phyloP scores from a whole-genome alignment of 139 green algal species.

The Chloropicon primus region DNA sequence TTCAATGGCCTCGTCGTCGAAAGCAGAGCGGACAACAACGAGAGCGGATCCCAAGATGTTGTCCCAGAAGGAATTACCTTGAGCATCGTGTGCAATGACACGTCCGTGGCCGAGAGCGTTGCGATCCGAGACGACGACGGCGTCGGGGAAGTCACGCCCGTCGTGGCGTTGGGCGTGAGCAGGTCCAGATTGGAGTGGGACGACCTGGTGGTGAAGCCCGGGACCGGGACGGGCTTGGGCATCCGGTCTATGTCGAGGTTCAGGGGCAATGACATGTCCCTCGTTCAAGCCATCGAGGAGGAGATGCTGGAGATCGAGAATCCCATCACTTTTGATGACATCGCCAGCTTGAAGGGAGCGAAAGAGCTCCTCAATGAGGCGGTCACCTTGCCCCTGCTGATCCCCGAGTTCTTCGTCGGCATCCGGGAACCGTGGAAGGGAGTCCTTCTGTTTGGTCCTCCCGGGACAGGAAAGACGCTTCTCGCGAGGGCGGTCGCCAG shows the following conservation, averaged over 20 bases:
- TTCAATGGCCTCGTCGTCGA: not conserved
- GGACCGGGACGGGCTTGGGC: not conserved
- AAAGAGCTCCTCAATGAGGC: conserved; percentile 87
- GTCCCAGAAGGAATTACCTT: too few species aligned
- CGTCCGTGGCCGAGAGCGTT: not conserved
- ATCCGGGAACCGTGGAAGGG: conserved; percentile 83
- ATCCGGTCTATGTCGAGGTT: not conserved
- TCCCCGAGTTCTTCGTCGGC: conserved; percentile 77
- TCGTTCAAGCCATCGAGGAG: not conserved
- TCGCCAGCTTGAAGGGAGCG: conserved; percentile 34
- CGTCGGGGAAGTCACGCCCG: not conserved
- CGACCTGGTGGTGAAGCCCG: not conserved
- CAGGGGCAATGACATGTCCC: not conserved
- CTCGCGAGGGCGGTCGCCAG: conserved; percentile 81
- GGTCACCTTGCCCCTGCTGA: conserved; percentile 69
- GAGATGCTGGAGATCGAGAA: not conserved
- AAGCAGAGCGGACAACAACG: not conserved
- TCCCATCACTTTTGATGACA: conserved; percentile 8
- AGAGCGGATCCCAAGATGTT: too few species aligned
- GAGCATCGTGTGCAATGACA: not conserved
- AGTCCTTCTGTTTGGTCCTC: conserved; percentile 87
- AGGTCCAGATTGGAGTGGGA: not conserved
- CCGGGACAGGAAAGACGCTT: conserved; percentile 83
- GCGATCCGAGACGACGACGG: not conserved
- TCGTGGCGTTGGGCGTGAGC: not conserved